phyloP scores from a whole-genome alignment of 257 asterid genomes.

The Lavandula angustifolia region DNA sequence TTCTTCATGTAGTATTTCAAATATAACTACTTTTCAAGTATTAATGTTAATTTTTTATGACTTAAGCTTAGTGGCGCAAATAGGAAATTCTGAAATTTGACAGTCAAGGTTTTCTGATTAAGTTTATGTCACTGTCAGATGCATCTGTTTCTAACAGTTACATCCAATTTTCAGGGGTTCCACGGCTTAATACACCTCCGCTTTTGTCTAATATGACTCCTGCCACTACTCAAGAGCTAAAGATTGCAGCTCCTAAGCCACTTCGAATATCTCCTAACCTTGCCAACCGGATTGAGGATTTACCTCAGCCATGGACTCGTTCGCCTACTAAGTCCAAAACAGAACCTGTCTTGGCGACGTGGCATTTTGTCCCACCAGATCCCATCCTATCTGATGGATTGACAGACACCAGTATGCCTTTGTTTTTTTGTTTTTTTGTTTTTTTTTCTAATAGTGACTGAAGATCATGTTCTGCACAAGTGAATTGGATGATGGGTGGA shows the following conservation, averaged over 20 bases:
- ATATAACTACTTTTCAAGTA: conserved; percentile 11
- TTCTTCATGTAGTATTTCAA: conserved; percentile 8
- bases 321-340: conserved; percentile 91
- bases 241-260: conserved; percentile 79
- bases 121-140: conserved; percentile 14
- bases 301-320: conserved; percentile 98
- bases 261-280: conserved; percentile 78
- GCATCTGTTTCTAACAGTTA: conserved; percentile 26
- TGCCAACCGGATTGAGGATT: conserved; percentile 79
- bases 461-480: conserved; percentile 17
- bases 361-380: conserved; percentile 71
- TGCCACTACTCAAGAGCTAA: conserved; percentile 51
- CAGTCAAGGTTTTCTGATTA: conserved; percentile 4
- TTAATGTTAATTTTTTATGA: background rate
- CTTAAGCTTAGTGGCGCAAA: conserved; percentile 20
- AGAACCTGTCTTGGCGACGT: conserved; percentile 85
- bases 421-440: too few relatives aligned
- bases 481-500: conserved; percentile 18
- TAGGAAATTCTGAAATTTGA: conserved; percentile 10
- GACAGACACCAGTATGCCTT: conserved; percentile 51
- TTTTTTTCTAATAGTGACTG: conserved; percentile 31
- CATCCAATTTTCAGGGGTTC: conserved; percentile 71
- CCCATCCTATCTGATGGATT: conserved; percentile 53
- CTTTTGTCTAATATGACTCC: conserved; percentile 54
- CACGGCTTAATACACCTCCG: conserved; percentile 97